Conservation (phyloP, 805 yeast species). For the Candida dajiaensis region DNA sequence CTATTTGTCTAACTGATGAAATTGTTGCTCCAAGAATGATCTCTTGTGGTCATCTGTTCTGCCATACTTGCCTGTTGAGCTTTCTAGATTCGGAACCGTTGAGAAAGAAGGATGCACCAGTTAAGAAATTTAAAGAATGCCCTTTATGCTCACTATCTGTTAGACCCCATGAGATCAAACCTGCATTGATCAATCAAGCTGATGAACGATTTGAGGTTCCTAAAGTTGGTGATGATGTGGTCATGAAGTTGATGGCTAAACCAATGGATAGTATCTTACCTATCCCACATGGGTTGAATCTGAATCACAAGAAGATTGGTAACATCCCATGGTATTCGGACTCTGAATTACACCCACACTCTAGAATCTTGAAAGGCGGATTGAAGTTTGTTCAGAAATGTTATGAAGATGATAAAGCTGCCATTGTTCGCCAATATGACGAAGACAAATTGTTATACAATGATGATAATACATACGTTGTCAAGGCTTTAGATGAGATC, state of each 20-base stretch:
- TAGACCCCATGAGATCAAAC: constrained; percentile 50
- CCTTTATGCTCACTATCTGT: constrained; percentile 70
- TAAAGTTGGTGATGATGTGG: constrained; percentile 45
- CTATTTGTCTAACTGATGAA: constrained; percentile 81
- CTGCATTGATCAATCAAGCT: constrained; percentile 47
- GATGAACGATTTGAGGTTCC: constrained; percentile 58
- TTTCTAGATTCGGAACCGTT: constrained; percentile 50
- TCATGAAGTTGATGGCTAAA: constrained; percentile 60
- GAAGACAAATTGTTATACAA: constrained; percentile 55
- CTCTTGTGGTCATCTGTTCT: constrained; percentile 88
- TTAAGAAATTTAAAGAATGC: constrained; percentile 59
- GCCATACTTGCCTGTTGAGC: constrained; percentile 74
- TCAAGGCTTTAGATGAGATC: constrained; percentile 51
- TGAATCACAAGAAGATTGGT: constrained; percentile 32
- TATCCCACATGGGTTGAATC: constrained; percentile 42
- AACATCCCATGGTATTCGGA: constrained; percentile 53
- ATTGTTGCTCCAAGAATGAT: constrained; percentile 94
- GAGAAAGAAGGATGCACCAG: constrained; percentile 30
- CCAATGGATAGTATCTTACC: constrained; percentile 38
- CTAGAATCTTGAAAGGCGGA: constrained; percentile 68
- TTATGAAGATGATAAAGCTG: constrained; percentile 53
- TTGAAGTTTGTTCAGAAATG: constrained; percentile 45
- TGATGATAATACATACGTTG: constrained; percentile 50
- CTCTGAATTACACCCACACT: constrained; percentile 39
- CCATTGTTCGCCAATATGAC: constrained; percentile 44